These are phyloP conservation scores for Coemansia sp. DNA, from an alignment of 192 early-diverging fungal genomes.

Conservation along the genomic window DNA sequence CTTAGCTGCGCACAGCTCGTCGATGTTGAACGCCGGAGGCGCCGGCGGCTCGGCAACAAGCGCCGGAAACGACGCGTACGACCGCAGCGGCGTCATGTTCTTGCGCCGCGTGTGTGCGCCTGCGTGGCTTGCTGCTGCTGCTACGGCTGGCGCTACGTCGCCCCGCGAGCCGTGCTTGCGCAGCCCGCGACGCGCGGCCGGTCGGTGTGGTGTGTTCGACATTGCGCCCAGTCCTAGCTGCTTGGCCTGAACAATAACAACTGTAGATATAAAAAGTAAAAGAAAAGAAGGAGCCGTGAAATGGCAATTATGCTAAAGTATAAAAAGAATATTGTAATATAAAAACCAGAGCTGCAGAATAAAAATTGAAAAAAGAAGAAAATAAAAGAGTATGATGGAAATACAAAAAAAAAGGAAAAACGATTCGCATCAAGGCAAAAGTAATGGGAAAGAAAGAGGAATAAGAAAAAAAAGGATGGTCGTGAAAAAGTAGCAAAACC, in stretches of 20 bases:
- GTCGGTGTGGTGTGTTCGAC: slow-evolving; percentile 37
- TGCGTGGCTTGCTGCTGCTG: slow-evolving; percentile 4
- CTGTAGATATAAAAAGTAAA: slow-evolving; percentile 9
- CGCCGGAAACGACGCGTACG: slow-evolving; percentile 43
- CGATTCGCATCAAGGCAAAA: background rate
- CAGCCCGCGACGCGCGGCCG: slow-evolving; percentile 17
- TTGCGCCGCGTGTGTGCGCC: slow-evolving; percentile 9
- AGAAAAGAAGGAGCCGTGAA: slow-evolving; percentile 7
- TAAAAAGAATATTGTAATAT: slow-evolving; percentile 11
- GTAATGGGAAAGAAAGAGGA: no score
- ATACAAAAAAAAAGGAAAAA: slow-evolving; percentile 12
- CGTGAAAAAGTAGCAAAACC: background rate
- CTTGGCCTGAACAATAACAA: slow-evolving; percentile 4
- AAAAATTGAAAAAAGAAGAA: background rate
- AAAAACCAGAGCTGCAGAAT: slow-evolving; percentile 13
- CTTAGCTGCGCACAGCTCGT: background rate
- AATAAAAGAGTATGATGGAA: slow-evolving; percentile 6
- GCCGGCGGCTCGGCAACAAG: slow-evolving; percentile 6
- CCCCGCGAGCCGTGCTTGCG: slow-evolving; percentile 12
- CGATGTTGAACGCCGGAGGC: slow-evolving; percentile 1
- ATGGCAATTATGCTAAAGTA: background rate
- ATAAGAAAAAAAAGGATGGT: background rate
- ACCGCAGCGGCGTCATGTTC: slow-evolving; percentile 14
- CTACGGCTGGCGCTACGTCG: slow-evolving; percentile 1
- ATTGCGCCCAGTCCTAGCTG: slow-evolving; percentile 3